These are phyloP conservation scores for Entomortierella lignicola DNA, from an alignment of 192 early-diverging fungal species.

Conservation along the genomic window DNA sequence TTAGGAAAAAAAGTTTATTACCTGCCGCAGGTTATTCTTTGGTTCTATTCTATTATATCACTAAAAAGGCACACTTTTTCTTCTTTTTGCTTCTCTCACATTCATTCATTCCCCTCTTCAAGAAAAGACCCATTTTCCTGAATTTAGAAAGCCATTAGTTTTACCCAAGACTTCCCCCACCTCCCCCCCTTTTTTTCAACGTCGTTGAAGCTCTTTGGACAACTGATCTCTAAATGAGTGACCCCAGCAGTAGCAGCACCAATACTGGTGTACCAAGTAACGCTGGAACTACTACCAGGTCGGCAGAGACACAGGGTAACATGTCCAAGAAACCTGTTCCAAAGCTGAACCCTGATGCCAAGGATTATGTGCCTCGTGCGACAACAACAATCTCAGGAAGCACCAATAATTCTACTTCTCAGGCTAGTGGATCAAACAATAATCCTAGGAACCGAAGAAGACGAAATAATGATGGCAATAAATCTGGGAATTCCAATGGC, in stretches of 20 bases:
- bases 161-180: too few relatives aligned
- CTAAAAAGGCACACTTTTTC: not conserved
- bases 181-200: too few relatives aligned
- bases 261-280: too few relatives aligned
- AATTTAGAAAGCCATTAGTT: not conserved
- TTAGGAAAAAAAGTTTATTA: not conserved
- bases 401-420: not conserved
- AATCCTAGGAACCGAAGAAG: conserved; percentile 17
- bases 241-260: not conserved
- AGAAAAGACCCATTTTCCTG: not conserved
- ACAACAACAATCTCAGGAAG: not conserved
- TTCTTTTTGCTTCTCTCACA: not conserved
- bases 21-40: not conserved
- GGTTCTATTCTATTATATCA: not conserved
- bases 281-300: not conserved
- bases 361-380: conserved; percentile 48
- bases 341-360: conserved; percentile 46
- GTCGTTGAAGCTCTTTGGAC: not conserved
- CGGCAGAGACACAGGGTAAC: not conserved
- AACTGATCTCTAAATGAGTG: conserved; percentile 20
- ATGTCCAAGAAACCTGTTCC: conserved; percentile 1
- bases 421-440: conserved; percentile 3
- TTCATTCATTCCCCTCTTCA: not conserved
- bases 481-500: not conserved
- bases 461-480: conserved; percentile 18